phyloP scores from a whole-genome alignment of 1,139 yeast species.

The Suhomyces chickasaworum region DNA sequence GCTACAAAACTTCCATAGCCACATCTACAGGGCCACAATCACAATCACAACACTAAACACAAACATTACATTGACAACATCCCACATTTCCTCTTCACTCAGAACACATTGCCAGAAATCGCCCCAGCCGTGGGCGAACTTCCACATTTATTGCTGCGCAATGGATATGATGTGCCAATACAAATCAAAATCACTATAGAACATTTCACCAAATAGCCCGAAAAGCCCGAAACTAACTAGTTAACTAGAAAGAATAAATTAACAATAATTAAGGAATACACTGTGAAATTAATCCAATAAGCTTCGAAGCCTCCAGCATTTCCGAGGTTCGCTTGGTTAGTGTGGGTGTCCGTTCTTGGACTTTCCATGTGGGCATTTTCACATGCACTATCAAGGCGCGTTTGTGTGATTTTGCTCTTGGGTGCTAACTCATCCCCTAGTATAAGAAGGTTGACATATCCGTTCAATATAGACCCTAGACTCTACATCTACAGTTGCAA shows the following conservation, averaged over 20 bases:
- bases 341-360: neutral
- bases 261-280: too few species aligned
- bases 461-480: neutral
- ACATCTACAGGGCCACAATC: neutral
- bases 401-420: slow-evolving; percentile 13
- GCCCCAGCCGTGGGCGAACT: neutral
- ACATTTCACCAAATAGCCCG: too few species aligned
- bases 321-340: slow-evolving; percentile 3
- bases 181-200: too few species aligned
- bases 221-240: too few species aligned
- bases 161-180: too few species aligned
- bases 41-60: neutral
- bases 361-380: slow-evolving; percentile 7
- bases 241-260: too few species aligned
- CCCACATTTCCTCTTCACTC: neutral
- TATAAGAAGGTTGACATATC: slow-evolving; percentile 5
- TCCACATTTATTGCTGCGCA: neutral
- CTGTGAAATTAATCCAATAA: neutral
- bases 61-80: neutral
- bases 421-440: slow-evolving; percentile 15
- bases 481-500: neutral
- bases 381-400: slow-evolving; percentile 14
- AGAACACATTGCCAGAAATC: neutral
- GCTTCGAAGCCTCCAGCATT: neutral
- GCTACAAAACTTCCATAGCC: neutral